Evolutionary conservation across 2,329 filamentous ascomycete species (phyloP), one percentile per base, ranked within the genome.

Genomic region (Colletotrichum melonis): DNA sequence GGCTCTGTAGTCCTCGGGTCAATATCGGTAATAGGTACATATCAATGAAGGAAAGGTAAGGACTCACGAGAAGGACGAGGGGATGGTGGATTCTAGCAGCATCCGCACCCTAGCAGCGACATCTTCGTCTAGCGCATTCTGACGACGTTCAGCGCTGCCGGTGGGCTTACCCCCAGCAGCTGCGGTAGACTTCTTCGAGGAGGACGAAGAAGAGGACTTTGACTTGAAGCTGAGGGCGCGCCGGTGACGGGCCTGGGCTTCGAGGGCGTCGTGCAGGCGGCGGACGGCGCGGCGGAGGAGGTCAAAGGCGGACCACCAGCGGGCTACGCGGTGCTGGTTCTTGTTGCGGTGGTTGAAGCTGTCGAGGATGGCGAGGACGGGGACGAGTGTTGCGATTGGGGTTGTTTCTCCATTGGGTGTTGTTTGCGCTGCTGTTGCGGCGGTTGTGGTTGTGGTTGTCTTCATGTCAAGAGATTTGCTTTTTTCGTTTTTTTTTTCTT

Each of bases 251-350:
- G 49, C 19, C 28, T 56, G 76, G 11, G 76, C 80, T 1, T 75
- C 71, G 62, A 82, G 76, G 22, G 86, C 79, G 28, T 81, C 81
- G 19, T 76, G 72, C 1, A 98, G 84, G 67, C 88, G 87, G 9
- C 84, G 83, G 9, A 93, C 81, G 69, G 91, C 88, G 59, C 94
- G 92, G 46, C 94, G 91, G 76, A 98, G 88, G 75, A 92, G 88
- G 66, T 88, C 88, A 74, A 98, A 90, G 78, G 91, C 90, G 19
- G 84, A 80, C 91, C 94, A 98, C 96, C 96, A 99, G 79, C 91
- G 90, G 35, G 92, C 89, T 75, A 89, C 87, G 68, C 92, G 92
- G 82, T 98, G 96, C 84, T 98, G 96, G 84, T 98, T 98, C 80
- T 92, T 92, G 86, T 98, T 97, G 78, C 95, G 94, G 80, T 94